Conservation (phyloP, 306 rosid species). For the Begonia peltatifolia region DNA sequence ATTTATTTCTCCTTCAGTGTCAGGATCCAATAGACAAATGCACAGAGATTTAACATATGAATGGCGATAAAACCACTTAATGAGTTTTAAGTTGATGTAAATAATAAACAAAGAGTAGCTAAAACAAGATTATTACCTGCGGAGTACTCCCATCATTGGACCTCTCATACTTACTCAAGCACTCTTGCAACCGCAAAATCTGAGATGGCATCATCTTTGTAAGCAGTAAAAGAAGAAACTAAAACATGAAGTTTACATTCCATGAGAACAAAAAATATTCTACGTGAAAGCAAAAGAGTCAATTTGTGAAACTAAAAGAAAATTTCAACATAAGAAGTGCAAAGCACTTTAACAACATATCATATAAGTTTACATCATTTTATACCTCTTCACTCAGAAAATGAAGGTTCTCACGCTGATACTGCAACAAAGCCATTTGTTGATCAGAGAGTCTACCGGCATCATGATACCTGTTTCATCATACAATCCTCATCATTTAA, state of each 20-base stretch:
- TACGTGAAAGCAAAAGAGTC: neutral
- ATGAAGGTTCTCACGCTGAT: conserved; percentile 98
- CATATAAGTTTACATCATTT: conserved; percentile 8
- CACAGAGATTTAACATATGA: too few relatives aligned
- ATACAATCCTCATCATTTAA: conserved; percentile 13
- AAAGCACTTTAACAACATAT: too few relatives aligned
- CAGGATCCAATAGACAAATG: too few relatives aligned
- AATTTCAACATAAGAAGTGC: neutral
- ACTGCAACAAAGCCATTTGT: conserved; percentile 99
- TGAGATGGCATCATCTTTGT: conserved; percentile 18
- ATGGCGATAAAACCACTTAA: too few relatives aligned
- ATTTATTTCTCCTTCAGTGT: too few relatives aligned
- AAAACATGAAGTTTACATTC: neutral
- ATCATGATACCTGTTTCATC: conserved; percentile 63
- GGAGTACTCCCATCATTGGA: conserved; percentile 83
- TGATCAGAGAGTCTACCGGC: conserved; percentile 91
- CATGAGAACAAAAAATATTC: neutral
- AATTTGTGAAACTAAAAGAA: too few relatives aligned
- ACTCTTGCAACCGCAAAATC: conserved; percentile 91
- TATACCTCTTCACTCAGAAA: conserved; percentile 93
- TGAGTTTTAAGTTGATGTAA: too few relatives aligned
- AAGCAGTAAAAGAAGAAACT: conserved; percentile 7
- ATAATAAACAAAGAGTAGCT: too few relatives aligned
- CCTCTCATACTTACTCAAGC: conserved; percentile 77
- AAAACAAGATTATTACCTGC: conserved; percentile 38